Base-by-base conservation (phyloP, 768 basidiomycete species). In the Russula sp. region DNA sequence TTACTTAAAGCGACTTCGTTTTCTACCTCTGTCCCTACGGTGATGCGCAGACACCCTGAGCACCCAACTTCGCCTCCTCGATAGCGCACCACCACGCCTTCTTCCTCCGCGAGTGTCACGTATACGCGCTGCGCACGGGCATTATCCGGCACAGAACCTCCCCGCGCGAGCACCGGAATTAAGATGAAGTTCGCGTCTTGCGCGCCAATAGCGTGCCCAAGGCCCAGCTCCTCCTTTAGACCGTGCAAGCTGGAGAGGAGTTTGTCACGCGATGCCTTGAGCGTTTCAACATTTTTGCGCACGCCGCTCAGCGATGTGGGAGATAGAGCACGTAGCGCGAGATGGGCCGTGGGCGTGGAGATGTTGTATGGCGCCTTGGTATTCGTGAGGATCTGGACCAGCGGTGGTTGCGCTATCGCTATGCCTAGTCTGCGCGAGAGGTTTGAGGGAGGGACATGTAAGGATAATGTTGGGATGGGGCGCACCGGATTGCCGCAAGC, bases 281-380 rank as follows among this genome's bases (percentile, higher is more conserved):
- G 80, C 1, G 77, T 81, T 5, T 73, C 56, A 8, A 89, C 77
- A 70, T 92, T 91, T 47, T 69, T 43, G n/a, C 77, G 79, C 88
- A 94, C 94, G 18, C 71, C 64, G 1, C 73, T 61, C 13, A 97
- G 66, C 3, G 90, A 86, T 18, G 73, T 69, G 2, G 84, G 79
- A 0, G 89, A 83, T 35, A 98, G 82, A 0, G 96, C 93, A 10
- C 87, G 78, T 16, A 85, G 72, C 0, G 93, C 95, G 25, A 98
- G 82, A 34, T 83, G 74, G 13, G 96, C 92, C 7, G 93, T 93
- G 0, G 94, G 94, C 0, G 87, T 81, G 16, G 94, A 95, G 66
- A 99, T 85, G 73, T 97, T 98, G 78, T 98, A 99, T 0, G 97
- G 97, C 0, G 96, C 97, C 72, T 99, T 99, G 32, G 95, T 90